Percentiles rank a stretch among this genome's conserved stretches.
These are phyloP conservation scores for Avena eriantha DNA, from an alignment of 176 grass and related monocot species.

Conservation along the genomic window DNA sequence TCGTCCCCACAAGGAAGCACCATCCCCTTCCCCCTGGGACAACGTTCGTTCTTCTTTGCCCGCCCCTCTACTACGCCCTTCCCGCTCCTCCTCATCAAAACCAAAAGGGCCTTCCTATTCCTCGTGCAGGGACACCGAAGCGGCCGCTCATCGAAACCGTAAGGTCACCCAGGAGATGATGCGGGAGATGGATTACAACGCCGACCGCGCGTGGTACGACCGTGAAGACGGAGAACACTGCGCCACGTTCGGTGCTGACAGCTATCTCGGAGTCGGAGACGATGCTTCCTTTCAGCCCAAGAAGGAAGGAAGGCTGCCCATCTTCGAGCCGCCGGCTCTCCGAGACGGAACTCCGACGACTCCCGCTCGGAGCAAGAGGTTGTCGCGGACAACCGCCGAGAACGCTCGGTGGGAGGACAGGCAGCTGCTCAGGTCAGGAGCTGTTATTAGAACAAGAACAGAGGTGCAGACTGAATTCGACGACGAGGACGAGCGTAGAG, in stretches of 20 bases:
- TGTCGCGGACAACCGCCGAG: slow-evolving; percentile 84
- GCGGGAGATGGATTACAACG: not conserved
- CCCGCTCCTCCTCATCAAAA: not conserved
- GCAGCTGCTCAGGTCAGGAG: slow-evolving; percentile 84
- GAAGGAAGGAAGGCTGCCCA: not conserved
- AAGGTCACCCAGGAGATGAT: not conserved
- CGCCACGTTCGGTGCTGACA: not conserved
- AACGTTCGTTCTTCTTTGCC: not conserved
- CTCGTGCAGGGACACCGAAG: not conserved
- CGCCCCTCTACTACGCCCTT: not conserved
- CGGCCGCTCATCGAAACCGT: no score
- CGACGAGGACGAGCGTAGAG: slow-evolving; percentile 85
- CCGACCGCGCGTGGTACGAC: not conserved
- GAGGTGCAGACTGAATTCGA: slow-evolving; percentile 93
- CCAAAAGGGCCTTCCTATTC: not conserved
- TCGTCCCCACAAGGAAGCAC: not conserved
- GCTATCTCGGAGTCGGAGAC: not conserved
- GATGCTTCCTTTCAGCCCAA: not conserved
- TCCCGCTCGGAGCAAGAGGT: slow-evolving; percentile 85
- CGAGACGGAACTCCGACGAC: slow-evolving; percentile 85
- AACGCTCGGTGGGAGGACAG: slow-evolving; percentile 97
- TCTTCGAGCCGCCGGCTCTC: slow-evolving; percentile 58
- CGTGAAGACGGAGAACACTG: not conserved
- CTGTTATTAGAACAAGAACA: slow-evolving; percentile 89
- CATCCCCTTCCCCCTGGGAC: not conserved